Conservation (phyloP, 164 flowering plant genomes). For the Protea cynaroides region DNA sequence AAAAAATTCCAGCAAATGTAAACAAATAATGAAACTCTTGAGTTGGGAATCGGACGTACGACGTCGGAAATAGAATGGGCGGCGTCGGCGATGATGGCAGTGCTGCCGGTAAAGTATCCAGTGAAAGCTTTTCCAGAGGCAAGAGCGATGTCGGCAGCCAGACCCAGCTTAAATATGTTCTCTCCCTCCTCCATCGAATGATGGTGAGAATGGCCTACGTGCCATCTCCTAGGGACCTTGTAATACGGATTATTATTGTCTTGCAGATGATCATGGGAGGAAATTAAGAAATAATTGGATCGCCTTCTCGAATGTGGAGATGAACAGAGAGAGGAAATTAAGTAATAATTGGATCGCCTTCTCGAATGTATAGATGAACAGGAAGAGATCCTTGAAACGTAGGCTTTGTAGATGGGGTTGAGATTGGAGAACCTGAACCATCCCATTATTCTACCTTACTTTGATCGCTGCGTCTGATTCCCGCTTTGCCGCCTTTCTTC, state of each 20-base stretch:
- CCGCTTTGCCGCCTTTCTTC: too few relatives aligned
- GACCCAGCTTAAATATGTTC: constrained; percentile 66
- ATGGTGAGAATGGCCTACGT: constrained; percentile 54
- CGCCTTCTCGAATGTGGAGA: not conserved
- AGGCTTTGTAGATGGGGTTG: constrained; percentile 20
- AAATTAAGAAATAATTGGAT: constrained; percentile 6
- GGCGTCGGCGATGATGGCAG: constrained; percentile 92
- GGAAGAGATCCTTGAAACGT: constrained; percentile 17
- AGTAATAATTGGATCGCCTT: constrained; percentile 7
- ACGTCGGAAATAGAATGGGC: constrained; percentile 94
- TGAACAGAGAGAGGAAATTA: constrained; percentile 1
- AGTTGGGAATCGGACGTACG: constrained; percentile 27
- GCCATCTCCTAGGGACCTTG: constrained; percentile 51
- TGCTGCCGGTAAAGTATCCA: constrained; percentile 85
- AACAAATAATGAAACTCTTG: not conserved
- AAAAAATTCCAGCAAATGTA: not conserved
- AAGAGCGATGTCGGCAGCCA: constrained; percentile 65
- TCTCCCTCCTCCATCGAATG: constrained; percentile 43
- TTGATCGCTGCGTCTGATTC: too few relatives aligned
- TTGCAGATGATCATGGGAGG: constrained; percentile 5
- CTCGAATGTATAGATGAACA: not conserved
- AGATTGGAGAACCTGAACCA: constrained; percentile 26
- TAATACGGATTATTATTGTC: constrained; percentile 20
- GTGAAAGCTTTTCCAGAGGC: constrained; percentile 71
- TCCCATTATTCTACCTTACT: constrained; percentile 8